These are phyloP conservation scores for Beauveria sp. DNA, from an alignment of 2,329 filamentous ascomycete genomes.

Conservation along the genomic window DNA sequence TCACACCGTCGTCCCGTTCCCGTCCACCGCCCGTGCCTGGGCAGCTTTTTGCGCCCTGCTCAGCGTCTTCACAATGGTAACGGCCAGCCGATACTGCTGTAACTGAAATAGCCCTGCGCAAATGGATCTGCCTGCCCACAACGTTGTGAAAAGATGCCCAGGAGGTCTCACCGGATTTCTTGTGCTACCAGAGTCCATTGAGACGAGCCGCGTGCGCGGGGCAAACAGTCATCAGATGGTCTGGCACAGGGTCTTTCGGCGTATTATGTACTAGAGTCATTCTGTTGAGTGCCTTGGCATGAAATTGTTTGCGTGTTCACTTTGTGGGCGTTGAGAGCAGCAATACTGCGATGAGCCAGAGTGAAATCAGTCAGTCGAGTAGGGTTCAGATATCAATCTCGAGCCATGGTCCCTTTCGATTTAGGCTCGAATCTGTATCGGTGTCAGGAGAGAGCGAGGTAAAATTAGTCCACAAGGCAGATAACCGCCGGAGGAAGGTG, in stretches of 20 bases:
- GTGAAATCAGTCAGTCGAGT: neutral
- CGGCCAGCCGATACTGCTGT: neutral
- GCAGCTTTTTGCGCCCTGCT: neutral
- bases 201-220: neutral
- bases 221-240: neutral
- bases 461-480: neutral
- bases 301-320: neutral
- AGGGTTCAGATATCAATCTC: neutral
- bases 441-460: too few species aligned
- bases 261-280: neutral
- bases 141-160: neutral
- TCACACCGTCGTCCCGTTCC: neutral
- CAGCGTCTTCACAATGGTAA: neutral
- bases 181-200: neutral
- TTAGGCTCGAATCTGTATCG: too few species aligned
- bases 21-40: neutral
- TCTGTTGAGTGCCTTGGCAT: neutral
- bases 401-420: too few species aligned
- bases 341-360: neutral
- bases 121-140: neutral
- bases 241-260: neutral
- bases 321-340: neutral
- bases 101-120: neutral
- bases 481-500: neutral
- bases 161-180: neutral